Percentiles rank a stretch among this genome's conserved stretches.
phyloP scores from a whole-genome alignment of 2,329 filamentous ascomycete species.

The Geosmithia putterillii region DNA sequence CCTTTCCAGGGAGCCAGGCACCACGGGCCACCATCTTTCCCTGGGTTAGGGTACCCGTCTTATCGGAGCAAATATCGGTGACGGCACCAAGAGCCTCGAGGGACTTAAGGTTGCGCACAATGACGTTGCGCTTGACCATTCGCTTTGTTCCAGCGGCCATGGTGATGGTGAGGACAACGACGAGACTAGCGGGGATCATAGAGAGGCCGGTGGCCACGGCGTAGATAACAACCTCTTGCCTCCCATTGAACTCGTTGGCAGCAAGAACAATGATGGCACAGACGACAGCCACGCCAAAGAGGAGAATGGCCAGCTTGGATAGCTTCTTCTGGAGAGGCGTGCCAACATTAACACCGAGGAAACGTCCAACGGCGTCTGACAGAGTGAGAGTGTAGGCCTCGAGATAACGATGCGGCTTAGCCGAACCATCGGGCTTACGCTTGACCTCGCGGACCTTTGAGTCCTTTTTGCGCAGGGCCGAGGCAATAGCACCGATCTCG shows the following conservation, averaged over 20 bases:
- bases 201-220: constrained; percentile 33
- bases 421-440: constrained; percentile 37
- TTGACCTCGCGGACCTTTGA: constrained; percentile 37
- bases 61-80: constrained; percentile 36
- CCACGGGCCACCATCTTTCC: constrained; percentile 52
- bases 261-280: constrained; percentile 58
- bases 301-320: constrained; percentile 51
- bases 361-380: constrained; percentile 45
- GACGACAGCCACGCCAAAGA: constrained; percentile 55
- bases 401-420: constrained; percentile 38
- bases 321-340: constrained; percentile 59
- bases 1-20: constrained; percentile 44
- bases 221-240: constrained; percentile 47
- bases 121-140: constrained; percentile 39
- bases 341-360: constrained; percentile 56
- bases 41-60: constrained; percentile 48
- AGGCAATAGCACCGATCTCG: constrained; percentile 46
- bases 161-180: constrained; percentile 44
- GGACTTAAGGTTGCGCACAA: constrained; percentile 37
- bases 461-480: constrained; percentile 29
- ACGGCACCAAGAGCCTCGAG: constrained; percentile 50
- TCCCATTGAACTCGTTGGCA: constrained; percentile 43
- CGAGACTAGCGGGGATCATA: constrained; percentile 38
- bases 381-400: constrained; percentile 34
- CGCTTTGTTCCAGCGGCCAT: constrained; percentile 41